Percentiles rank a stretch among this genome's conserved stretches.
Conservation (phyloP, 257 asterid genomes). For the Cruciata laevipes region DNA sequence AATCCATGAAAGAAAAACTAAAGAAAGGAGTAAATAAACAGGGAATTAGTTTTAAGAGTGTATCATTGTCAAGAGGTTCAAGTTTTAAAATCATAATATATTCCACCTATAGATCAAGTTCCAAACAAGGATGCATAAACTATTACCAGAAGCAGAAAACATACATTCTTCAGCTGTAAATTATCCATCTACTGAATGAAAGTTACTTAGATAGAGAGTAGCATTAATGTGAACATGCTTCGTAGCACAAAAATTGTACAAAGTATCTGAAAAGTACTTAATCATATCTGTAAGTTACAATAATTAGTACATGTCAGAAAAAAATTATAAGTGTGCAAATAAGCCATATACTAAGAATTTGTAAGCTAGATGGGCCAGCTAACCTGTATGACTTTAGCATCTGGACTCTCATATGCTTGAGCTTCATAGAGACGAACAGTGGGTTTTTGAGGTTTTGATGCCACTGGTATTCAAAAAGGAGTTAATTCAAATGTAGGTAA, state of each 20-base stretch:
- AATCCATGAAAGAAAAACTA: too few species aligned
- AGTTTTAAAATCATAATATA: not conserved
- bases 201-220: not conserved
- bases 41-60: not conserved
- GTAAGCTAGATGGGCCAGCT: constrained; percentile 21
- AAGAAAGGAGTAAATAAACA: not conserved
- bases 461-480: constrained; percentile 33
- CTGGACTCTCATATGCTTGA: constrained; percentile 48
- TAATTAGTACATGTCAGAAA: not conserved
- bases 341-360: not conserved
- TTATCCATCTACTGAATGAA: not conserved
- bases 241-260: too few species aligned
- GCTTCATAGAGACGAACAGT: constrained; percentile 43
- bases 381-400: constrained; percentile 59
- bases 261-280: not conserved
- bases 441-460: constrained; percentile 44
- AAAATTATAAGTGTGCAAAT: not conserved
- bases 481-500: constrained; percentile 13
- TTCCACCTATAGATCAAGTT: not conserved
- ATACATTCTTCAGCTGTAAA: not conserved
- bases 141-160: not conserved
- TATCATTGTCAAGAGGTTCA: not conserved
- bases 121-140: not conserved
- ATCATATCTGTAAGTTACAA: not conserved
- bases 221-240: not conserved